Evolutionary conservation across 2,329 filamentous ascomycete species (phyloP).

Genomic region (Penicillium frequentans): DNA sequence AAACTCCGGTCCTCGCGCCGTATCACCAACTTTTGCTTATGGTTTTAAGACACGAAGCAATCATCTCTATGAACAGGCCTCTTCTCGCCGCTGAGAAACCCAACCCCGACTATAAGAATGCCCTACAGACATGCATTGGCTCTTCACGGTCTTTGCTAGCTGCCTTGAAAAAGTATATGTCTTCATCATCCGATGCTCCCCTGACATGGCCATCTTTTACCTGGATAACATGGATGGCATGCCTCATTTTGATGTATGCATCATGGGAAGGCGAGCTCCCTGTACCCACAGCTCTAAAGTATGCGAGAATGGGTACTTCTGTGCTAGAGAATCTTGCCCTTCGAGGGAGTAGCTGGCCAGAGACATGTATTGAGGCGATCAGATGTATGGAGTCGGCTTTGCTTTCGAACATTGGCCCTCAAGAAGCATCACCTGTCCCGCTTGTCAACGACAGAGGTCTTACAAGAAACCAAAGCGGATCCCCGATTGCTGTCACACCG

Average conservation of each 20-base stretch:
- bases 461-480: not conserved
- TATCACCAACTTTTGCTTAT: conserved; percentile 46
- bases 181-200: conserved; percentile 20
- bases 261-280: conserved; percentile 49
- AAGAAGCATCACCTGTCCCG: not conserved
- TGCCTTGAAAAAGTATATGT: conserved; percentile 35
- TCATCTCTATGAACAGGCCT: conserved; percentile 54
- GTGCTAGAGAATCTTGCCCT: conserved; percentile 35
- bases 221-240: conserved; percentile 56
- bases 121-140: conserved; percentile 53
- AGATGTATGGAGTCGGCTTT: conserved; percentile 35
- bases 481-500: not conserved
- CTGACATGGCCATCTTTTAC: conserved; percentile 55
- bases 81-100: conserved; percentile 48
- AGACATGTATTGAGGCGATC: conserved; percentile 41
- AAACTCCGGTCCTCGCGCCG: conserved; percentile 22
- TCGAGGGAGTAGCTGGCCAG: conserved; percentile 39
- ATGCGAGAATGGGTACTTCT: conserved; percentile 29
- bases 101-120: conserved; percentile 48
- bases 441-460: not conserved
- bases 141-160: conserved; percentile 52
- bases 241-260: conserved; percentile 53
- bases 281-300: conserved; percentile 41
- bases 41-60: conserved; percentile 51
- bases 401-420: not conserved